Conservation (phyloP, 257 asterid species). For the Gentiana straminea region DNA sequence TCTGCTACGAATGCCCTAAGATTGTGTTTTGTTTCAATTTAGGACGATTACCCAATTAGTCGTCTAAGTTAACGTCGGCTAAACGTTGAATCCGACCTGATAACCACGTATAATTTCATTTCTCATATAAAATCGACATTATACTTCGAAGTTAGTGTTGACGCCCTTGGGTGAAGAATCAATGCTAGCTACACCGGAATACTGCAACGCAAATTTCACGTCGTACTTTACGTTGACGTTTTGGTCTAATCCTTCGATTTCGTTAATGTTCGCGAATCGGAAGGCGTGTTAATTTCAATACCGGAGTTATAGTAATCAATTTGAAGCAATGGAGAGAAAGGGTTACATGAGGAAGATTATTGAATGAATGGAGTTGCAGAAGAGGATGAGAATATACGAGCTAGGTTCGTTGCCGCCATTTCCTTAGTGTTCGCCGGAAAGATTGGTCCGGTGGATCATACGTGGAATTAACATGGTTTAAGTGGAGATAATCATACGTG, state of each 20-base stretch:
- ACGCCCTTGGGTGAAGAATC: conserved; percentile 34
- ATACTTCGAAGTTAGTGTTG: conserved; percentile 52
- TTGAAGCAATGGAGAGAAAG: conserved; percentile 68
- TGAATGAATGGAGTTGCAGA: conserved; percentile 96
- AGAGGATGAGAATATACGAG: conserved; percentile 77
- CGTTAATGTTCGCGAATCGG: conserved; percentile 56
- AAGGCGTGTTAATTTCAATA: conserved; percentile 78
- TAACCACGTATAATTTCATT: too few relatives aligned
- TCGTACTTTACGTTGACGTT: conserved; percentile 72
- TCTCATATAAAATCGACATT: conserved; percentile 13
- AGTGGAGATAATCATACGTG: conserved; percentile 88
- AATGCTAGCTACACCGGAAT: conserved; percentile 89
- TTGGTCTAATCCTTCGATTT: conserved; percentile 85
- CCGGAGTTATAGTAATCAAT: conserved; percentile 91
- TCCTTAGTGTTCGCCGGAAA: conserved; percentile 79
- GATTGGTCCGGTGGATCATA: conserved; percentile 70
- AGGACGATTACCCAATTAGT: too few relatives aligned
- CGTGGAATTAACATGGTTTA: conserved; percentile 89
- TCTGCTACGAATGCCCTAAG: too few relatives aligned
- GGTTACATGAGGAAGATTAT: conserved; percentile 65
- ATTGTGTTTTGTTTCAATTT: too few relatives aligned
- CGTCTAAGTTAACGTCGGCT: too few relatives aligned
- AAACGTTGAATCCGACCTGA: too few relatives aligned
- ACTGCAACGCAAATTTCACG: conserved; percentile 88
- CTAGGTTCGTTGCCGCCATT: conserved; percentile 84